Base-by-base conservation (phyloP, 495 filamentous ascomycete species). In the Talaromyces trachyspermus region DNA sequence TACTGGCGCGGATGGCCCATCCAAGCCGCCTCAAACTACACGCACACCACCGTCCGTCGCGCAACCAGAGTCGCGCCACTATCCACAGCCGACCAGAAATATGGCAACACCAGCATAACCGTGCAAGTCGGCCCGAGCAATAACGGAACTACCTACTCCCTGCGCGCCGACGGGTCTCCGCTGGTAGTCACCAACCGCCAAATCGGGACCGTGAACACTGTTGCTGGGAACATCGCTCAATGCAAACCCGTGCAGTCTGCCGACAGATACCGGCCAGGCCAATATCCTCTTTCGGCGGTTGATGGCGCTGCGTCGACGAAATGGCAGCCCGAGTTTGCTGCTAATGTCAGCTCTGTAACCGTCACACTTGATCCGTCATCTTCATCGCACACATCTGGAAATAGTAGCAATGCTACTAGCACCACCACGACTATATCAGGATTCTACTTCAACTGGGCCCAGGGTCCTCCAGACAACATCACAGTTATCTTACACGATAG, bases 1-100 rank as follows among this genome's bases (percentile, higher is more conserved):
- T 84, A 84, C 68, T 88, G 77, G 72, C 79, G 75, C 43, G 84
- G 84, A 24, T 77, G 75, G 60, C 78, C 80, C 10, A 72, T 88
- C 48, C 69, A 70, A 8, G 81, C 81, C 2, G 57, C 58, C 49
- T 77, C 80, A 5, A 86, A 88, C 63, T 64, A 69, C 41, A 83
- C 81, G 0, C 80, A 85, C 50, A 88, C 84, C 1, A 79, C 69
- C 4, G 58, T 88, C 25, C 72, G 68, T 11, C 77, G 81, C 7
- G 65, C 65, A 4, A 35, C 44, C 3, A 58, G 53, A 0, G 50
- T 55, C 4, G 8, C 59, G 12, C 61, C 66, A 5, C 57, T 74
- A 12, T 49, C 49, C 1, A 76, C 73, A 4, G 70, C 75, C 0
- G 64, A 74, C 46, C 49, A 53, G 22, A 69, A 61, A 11, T 83